Evolutionary conservation across 2,329 filamentous ascomycete genomes (phyloP), one percentile per base, ranked within the genome.

Genomic region (Lomentospora prolificans): DNA sequence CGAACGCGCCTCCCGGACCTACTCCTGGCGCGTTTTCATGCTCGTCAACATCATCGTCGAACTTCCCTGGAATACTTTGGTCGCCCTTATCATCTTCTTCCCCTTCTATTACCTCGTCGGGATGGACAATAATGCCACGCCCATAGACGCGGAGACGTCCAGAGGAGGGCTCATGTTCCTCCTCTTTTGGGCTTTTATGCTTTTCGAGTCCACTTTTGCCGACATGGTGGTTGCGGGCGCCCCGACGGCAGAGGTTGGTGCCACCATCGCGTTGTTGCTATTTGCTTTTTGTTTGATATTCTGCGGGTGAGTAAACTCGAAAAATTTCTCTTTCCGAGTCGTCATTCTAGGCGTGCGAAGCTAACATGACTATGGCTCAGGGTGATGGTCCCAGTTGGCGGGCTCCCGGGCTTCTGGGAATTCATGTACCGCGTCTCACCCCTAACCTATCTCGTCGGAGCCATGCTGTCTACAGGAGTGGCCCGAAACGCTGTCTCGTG

Each of bases 401-500:
- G 73, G 0, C 75, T 89, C 6, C 84, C 86, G 0, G 72, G 77
- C 2, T 87, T 88, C 72, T 89, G 86, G 86, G 80, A 78, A 55
- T 86, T 85, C 70, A 84, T 86, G 80, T 87, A 87, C 66, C 75
- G 81, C 31, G 70, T 84, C 50, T 85, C 80, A 0, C 85, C 86
- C 1, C 81, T 87, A 61, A 88, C 84, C 0, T 90, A 89, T 65
- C 71, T 88, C 14, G 74, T 87, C 48, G 72, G 76, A 27, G 83
- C 80, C 3, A 76, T 89, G 66, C 71, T 86, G 51, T 64, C 64
- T 0, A 59, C 64, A 0, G 63, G 64, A 0, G 59, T 68, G 0
- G 62, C 61, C 2, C 61, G 64, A 1, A 58, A 61, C 0, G 3
- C 60, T 0, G 65, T 67, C 0, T 41, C 27, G 2, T 68, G 66